Evolutionary conservation across 2,329 filamentous ascomycete genomes (phyloP), one percentile per base, ranked within the genome.

Genomic region (Colletotrichum sp.): DNA sequence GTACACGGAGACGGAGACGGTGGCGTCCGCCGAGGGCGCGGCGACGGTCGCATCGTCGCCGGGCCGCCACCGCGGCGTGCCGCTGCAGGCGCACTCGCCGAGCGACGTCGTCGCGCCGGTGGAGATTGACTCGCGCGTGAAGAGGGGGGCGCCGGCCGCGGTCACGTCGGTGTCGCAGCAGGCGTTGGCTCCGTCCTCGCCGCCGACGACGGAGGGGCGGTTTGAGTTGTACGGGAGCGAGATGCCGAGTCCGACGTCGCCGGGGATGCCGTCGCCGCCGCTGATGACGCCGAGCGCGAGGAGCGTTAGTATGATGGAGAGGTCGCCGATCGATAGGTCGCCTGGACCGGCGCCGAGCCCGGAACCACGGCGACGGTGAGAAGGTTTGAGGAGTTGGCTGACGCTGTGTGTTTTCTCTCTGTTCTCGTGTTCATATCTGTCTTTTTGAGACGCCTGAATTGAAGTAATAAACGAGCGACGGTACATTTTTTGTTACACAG

Each of bases 91-190:
- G 9, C 83, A 89, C 15, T 84, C 82, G 16, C 89, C 90, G 6
- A 85, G 84, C 12, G 89, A 91, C 78, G 90, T 91, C 55, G 81
- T 85, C 1, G 84, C 84, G 24, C 87, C 90, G 6, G 89, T 92
- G 5, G 91, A 92, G 84, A 89, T 92, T 15, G 89, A 88, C 75
- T 87, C 87, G 62, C 77, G 66, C 64, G 71, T 67, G 26, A 44
- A 62, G 34, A 32, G 36, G 9, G 57, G 55, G 1, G 65, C 60
- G 32, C 34, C 34, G 34, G 34, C 34, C 34, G 65, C n/a, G 36
- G 39, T 21, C 24, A 65, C 66, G 26, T n/a, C 67, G 13, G 44
- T 66, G 30, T 77, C 62, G 15, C 81, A 84, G 30, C 82, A 78
- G 7, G 80, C 82, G 28, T 76, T 82, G 8, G 83, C 83, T 21